Conservation (phyloP, 2,329 filamentous ascomycete species). For the Sporothrix mexicana region DNA sequence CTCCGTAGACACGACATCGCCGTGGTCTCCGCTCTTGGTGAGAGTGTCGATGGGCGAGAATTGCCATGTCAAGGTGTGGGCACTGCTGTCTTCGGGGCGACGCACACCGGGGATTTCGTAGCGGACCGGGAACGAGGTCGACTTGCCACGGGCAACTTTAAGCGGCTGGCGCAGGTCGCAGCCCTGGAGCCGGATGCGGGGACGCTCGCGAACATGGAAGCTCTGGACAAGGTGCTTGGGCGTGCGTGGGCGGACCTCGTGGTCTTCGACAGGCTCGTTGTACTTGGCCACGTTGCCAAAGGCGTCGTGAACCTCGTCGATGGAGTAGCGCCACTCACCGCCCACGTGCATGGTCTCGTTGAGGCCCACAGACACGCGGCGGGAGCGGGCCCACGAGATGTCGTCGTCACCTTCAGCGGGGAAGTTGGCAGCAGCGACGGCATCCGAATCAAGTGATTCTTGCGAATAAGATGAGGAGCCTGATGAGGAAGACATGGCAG, state of each 20-base stretch:
- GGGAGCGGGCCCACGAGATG: conserved; percentile 78
- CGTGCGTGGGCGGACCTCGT: conserved; percentile 64
- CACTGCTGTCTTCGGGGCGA: conserved; percentile 59
- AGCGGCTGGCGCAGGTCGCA: conserved; percentile 83
- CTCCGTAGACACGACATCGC: conserved; percentile 62
- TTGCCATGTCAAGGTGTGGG: conserved; percentile 77
- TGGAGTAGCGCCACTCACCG: conserved; percentile 85
- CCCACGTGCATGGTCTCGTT: conserved; percentile 85
- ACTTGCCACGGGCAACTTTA: conserved; percentile 78
- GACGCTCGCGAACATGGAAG: conserved; percentile 87
- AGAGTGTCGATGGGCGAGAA: conserved; percentile 78
- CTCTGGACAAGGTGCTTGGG: conserved; percentile 71
- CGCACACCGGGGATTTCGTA: conserved; percentile 67
- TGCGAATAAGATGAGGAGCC: neutral
- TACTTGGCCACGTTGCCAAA: conserved; percentile 88
- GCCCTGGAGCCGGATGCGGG: conserved; percentile 70
- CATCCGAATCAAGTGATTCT: conserved; percentile 17
- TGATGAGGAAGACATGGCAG: conserved; percentile 49
- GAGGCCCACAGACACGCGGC: conserved; percentile 77
- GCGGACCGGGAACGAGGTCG: conserved; percentile 70
- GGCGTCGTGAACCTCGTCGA: conserved; percentile 91
- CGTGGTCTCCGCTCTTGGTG: conserved; percentile 72
- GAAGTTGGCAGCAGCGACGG: conserved; percentile 48
- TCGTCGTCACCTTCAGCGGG: conserved; percentile 66
- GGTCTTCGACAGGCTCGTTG: conserved; percentile 68